These are phyloP conservation scores for Auricularia sp. DNA, from an alignment of 768 basidiomycete species.

Conservation along the genomic window DNA sequence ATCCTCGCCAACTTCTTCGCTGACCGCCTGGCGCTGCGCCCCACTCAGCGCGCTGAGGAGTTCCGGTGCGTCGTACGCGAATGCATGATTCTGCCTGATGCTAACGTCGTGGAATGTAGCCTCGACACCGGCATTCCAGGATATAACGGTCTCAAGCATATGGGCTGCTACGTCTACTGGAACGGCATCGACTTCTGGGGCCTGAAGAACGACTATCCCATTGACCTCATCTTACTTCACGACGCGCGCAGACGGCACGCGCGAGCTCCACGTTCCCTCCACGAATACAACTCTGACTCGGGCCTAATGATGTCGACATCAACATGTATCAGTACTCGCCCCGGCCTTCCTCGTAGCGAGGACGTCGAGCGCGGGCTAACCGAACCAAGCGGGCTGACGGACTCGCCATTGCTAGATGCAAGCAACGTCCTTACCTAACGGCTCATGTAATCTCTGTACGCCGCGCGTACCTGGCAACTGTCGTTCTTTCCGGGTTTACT, in stretches of 20 bases:
- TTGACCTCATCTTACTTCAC: conserved; percentile 19
- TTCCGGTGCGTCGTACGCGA: conserved; percentile 17
- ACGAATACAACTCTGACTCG: conserved; percentile 7
- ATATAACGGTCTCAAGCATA: conserved; percentile 18
- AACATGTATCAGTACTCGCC: no score
- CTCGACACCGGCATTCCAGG: conserved; percentile 19
- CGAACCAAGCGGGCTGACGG: no score
- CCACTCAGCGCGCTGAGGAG: conserved; percentile 18
- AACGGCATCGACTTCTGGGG: conserved; percentile 19
- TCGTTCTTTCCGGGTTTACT: no score
- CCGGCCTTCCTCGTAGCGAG: no score
- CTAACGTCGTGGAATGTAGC: conserved; percentile 2
- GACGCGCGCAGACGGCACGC: conserved; percentile 2
- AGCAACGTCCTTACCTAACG: no score
- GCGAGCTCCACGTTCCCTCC: conserved; percentile 9
- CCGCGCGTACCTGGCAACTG: no score
- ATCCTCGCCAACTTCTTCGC: conserved; percentile 13
- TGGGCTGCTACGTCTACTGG: conserved; percentile 22
- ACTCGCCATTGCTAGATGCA: no score
- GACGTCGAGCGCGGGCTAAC: no score
- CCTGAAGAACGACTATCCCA: conserved; percentile 15
- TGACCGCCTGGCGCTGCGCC: conserved; percentile 14
- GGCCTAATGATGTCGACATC: not conserved
- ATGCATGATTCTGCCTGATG: no score
- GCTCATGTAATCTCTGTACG: no score